A percentile compares a stretch with the other conserved stretches of the same genome.
phyloP scores from a whole-genome alignment of 1,284 basidiomycete species.

The Puccinia polysora region DNA sequence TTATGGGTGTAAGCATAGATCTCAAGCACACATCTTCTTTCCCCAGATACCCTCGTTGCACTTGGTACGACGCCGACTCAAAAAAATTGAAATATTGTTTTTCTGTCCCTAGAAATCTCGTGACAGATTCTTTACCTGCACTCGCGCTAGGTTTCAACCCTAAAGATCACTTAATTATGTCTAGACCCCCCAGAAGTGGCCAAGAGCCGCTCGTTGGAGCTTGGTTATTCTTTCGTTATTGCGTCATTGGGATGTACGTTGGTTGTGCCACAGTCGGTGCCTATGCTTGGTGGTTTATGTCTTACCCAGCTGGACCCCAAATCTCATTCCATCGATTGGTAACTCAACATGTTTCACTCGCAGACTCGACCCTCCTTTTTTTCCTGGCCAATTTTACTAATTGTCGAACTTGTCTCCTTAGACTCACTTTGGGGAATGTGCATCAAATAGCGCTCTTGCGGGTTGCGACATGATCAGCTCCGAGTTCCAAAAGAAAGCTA shows the following conservation, averaged over 20 bases:
- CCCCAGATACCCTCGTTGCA: neutral
- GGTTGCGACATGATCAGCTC: slow-evolving; percentile 92
- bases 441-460: slow-evolving; percentile 58
- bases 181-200: slow-evolving; percentile 77
- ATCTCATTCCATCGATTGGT: slow-evolving; percentile 89
- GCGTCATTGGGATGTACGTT: slow-evolving; percentile 88
- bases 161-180: slow-evolving; percentile 92
- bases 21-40: slow-evolving; percentile 20
- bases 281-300: slow-evolving; percentile 98
- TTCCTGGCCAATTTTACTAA: slow-evolving; percentile 25
- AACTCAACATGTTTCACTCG: slow-evolving; percentile 45
- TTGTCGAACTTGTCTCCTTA: slow-evolving; percentile 51
- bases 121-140: slow-evolving; percentile 79
- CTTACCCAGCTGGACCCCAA: slow-evolving; percentile 80
- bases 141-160: slow-evolving; percentile 99
- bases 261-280: slow-evolving; percentile 92
- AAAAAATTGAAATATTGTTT: too few species aligned
- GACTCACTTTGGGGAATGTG: slow-evolving; percentile 93
- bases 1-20: slow-evolving; percentile 69
- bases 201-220: slow-evolving; percentile 83
- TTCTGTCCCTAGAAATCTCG: slow-evolving; percentile 47
- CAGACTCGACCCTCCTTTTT: too few species aligned
- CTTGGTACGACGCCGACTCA: too few species aligned
- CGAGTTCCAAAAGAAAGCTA: slow-evolving; percentile 74
- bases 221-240: slow-evolving; percentile 93